A percentile compares a stretch with the other conserved stretches of the same genome.
Evolutionary conservation across 768 basidiomycete genomes (phyloP).

Genomic region (Agrocybe pediades): DNA sequence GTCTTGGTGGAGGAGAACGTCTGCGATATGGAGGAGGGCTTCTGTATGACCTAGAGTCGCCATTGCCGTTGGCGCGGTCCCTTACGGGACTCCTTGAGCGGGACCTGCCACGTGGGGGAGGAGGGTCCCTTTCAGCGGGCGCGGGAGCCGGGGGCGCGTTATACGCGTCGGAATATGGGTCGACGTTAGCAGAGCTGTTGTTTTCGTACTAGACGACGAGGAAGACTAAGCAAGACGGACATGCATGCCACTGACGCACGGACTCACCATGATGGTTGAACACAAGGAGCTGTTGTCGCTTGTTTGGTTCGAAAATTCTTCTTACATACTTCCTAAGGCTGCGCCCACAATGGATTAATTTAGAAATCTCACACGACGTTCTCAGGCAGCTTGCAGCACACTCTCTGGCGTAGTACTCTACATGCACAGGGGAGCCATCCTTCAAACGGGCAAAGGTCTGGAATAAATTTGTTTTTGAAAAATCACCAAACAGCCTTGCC

Average conservation of each 20-base stretch:
- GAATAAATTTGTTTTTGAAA: background rate
- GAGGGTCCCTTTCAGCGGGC: slow-evolving; percentile 55
- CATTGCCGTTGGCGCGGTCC: slow-evolving; percentile 39
- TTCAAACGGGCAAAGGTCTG: background rate
- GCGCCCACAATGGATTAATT: background rate
- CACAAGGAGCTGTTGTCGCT: slow-evolving; percentile 44
- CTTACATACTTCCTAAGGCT: slow-evolving; percentile 13
- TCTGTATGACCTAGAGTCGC: slow-evolving; percentile 51
- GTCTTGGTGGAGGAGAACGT: slow-evolving; percentile 61
- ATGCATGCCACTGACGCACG: slow-evolving; percentile 4
- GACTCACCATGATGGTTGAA: slow-evolving; percentile 75
- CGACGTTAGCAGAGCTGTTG: slow-evolving; percentile 54
- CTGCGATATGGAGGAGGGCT: slow-evolving; percentile 53
- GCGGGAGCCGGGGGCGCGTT: slow-evolving; percentile 60
- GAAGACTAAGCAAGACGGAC: slow-evolving; percentile 15
- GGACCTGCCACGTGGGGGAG: slow-evolving; percentile 65
- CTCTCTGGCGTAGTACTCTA: background rate
- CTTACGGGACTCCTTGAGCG: slow-evolving; percentile 72
- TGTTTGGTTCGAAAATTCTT: slow-evolving; percentile 36
- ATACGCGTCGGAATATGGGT: slow-evolving; percentile 85
- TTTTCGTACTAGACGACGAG: slow-evolving; percentile 62
- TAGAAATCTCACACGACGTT: background rate
- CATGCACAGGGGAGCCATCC: background rate
- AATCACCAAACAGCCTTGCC: background rate
- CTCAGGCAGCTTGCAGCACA: background rate